These are phyloP conservation scores for Pilaira anomala DNA, from an alignment of 192 early-diverging fungal genomes.

Conservation along the genomic window DNA sequence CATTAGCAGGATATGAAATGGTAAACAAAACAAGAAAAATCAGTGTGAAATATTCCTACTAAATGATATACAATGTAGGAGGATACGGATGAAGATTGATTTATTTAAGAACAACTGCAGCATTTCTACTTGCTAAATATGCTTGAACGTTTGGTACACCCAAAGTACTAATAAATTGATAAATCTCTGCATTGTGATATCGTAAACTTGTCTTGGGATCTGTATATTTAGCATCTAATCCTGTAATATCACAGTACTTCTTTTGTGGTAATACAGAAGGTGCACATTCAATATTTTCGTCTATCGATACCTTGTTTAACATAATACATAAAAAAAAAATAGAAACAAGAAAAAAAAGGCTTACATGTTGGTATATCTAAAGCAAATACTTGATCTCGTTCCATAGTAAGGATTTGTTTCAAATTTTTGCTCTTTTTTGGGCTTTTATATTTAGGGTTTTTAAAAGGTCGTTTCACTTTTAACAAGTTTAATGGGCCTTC, in stretches of 20 bases:
- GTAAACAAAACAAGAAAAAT: constrained; percentile 9
- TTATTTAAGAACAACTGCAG: constrained; percentile 65
- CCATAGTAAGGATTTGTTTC: constrained; percentile 75
- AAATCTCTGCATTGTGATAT: constrained; percentile 80
- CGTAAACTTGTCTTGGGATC: constrained; percentile 85
- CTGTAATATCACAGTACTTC: constrained; percentile 92
- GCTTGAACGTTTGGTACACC: constrained; percentile 76
- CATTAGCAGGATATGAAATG: constrained; percentile 30
- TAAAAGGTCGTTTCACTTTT: constrained; percentile 54
- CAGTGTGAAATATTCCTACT: too few species aligned
- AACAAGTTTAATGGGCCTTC: constrained; percentile 19
- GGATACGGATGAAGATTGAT: constrained; percentile 23
- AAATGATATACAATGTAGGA: constrained; percentile 1
- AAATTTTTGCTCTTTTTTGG: constrained; percentile 74
- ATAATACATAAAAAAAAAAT: not conserved
- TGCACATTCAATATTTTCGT: constrained; percentile 80
- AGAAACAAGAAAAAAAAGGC: not conserved
- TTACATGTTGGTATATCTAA: constrained; percentile 65
- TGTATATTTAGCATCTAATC: constrained; percentile 79
- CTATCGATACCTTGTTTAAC: constrained; percentile 37
- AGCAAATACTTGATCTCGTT: constrained; percentile 56
- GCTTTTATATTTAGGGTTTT: constrained; percentile 59
- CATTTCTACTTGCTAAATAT: constrained; percentile 76
- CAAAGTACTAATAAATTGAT: constrained; percentile 68
- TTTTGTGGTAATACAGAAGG: constrained; percentile 81